Base-by-base conservation (phyloP, 1,284 basidiomycete genomes). In the Pyrrhoderma noxium region DNA sequence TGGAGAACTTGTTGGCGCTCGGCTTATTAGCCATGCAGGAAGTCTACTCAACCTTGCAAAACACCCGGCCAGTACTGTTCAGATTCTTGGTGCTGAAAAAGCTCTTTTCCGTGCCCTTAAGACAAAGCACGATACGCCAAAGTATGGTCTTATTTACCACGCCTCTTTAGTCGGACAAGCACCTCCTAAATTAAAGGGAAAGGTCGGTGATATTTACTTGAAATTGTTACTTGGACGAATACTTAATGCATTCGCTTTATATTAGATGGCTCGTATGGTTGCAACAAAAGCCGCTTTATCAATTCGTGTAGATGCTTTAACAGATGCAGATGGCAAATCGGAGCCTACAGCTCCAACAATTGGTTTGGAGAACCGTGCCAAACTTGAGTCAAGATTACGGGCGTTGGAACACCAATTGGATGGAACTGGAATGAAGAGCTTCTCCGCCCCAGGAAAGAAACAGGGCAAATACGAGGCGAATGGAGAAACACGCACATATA, bases 41-140 rank as follows among this genome's bases (percentile, higher is more conserved):
- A 93, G 90, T 65, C 75, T 99, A 67, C 81, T 95, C 64, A 96
- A 74, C 71, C 73, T 99, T 56, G 93, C 93, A 49, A 99, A 99
- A 72, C 89, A 96, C 68, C 96, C 95, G 21, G 95, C 95, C 8
- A 95, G 91, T 67, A 99, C 95, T 1, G 89, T 99, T 16, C 96
- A 99, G 71, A 98, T 99, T 61, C 79, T 99, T 31, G 95, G 95
- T 62, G 96, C 96, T 13, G 95, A 99, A 71, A 99, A 99, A 73
- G 95, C 95, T 5, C 78, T 99, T 45, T 99, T 99, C 81, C 79
- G 96, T 57, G 96, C 95, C 3, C 75, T 99, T 59, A 99, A 99
- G 75, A 98, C 96, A 54, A 99, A 98, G 71, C 93, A 97, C 64
- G 93, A 98, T 71, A 98, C 95, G 53, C 95, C 94, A 45, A 99